Base-by-base conservation (phyloP, 768 basidiomycete genomes). In the Suillus hirtellus region DNA sequence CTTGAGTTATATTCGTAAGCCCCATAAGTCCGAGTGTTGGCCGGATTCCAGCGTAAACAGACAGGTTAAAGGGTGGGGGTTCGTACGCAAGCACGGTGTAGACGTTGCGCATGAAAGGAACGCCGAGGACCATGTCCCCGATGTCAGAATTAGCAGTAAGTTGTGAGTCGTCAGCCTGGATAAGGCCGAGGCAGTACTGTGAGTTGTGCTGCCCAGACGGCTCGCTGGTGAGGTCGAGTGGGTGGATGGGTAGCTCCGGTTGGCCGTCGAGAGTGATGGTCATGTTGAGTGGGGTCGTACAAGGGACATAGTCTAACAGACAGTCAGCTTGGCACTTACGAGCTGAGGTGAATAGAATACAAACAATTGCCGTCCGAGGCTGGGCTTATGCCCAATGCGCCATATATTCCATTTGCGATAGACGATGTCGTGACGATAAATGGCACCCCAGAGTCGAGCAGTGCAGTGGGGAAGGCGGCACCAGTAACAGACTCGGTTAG, bases 81-180 rank as follows among this genome's bases (percentile, higher is more conserved):
- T 82, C 78, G 71, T 88, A 91, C 1, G 87, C 87, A 82, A 92
- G 83, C 65, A 94, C 90, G 14, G 85, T 88, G 70, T 94, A 93
- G 4, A 85, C 81, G 68, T 87, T 92, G 12, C 89, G 82, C 68
- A 93, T 76, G 71, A 93, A 93, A 0, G 91, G 86, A 0, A 91
- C 88, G 46, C 90, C 92, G 44, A 93, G 85, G 63, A 93, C 79
- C 76, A 93, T 87, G 72, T 93, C 91, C 1, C 84, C 86, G 19
- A 85, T 75, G 15, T 64, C 67, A 4, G 77, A 73, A 17, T 67
- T 62, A 0, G 79, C 66, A 2, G 68, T 70, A 52, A 90, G 80
- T 15, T 74, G 67, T 11, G 73, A 64, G 47, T 83, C 81, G 17
- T 80, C 82, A 31, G 84, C 71, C 69, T 92, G 90, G 66, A 93